Conservation (phyloP, 306 rosid genomes). For the Castanopsis chinensis region DNA sequence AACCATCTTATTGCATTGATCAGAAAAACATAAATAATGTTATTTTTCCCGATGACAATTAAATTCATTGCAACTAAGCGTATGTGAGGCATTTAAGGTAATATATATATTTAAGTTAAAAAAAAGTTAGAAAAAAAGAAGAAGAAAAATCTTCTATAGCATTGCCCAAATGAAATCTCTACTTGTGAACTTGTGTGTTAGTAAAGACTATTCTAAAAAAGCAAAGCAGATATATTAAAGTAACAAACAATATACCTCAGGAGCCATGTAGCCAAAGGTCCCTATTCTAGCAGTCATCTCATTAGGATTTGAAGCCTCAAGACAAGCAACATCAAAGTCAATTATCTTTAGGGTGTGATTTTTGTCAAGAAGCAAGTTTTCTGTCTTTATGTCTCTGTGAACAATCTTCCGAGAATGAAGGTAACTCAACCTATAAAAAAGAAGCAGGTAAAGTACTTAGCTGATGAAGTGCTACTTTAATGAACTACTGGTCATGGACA, state of each 20-base stretch:
- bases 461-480: not conserved
- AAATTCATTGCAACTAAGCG: too few species aligned
- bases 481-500: not conserved
- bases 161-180: not conserved
- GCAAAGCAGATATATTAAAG: not conserved
- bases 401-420: not conserved
- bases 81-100: too few species aligned
- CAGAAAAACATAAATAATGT: too few species aligned
- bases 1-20: too few species aligned
- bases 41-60: too few species aligned
- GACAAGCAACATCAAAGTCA: not conserved
- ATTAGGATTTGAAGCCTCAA: not conserved
- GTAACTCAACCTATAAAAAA: not conserved
- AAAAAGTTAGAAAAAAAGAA: too few species aligned
- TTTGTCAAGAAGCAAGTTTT: not conserved
- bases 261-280: not conserved
- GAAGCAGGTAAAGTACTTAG: not conserved
- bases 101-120: too few species aligned
- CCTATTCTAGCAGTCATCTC: not conserved
- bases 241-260: not conserved
- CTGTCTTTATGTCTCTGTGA: not conserved
- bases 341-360: not conserved
- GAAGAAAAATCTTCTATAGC: too few species aligned
- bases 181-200: not conserved
- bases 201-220: not conserved